Evolutionary conservation across 2,329 filamentous ascomycete species (phyloP), one percentile per base, ranked within the genome.

Genomic region (Aplosporella prunicola): DNA sequence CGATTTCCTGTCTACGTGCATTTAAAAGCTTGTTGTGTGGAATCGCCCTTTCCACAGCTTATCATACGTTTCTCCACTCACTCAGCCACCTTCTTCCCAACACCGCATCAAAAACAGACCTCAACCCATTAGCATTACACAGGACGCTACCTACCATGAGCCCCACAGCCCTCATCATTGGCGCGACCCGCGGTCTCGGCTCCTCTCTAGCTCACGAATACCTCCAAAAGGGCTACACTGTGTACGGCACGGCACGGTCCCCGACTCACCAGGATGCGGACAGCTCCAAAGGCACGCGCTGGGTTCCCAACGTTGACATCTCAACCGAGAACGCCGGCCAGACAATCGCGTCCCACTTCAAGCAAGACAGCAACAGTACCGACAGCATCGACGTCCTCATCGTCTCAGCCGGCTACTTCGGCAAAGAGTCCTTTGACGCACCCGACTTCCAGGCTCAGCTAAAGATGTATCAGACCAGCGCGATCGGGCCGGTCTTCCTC

Each of bases 371-470:
- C 6, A 54, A 68, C 14, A 65, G 66, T 9, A 55, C 64, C n/a
- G 32, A 45, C 2, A 42, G 48, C 11, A 28, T 61, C 30, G 55
- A 63, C 44, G 57, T 63, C 4, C 57, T 79, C 52, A 73, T 84
- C 50, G 75, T 85, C 47, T 76, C 75, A 3, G 80, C 80, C 0
- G 80, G 80, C 6, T 76, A 79, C 54, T 85, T 86, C 50, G 69
- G 66, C 14, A 77, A 72, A 2, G 81, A 85, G 23, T 15, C 10
- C 22, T 26, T 34, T n/a, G 60, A 69, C 35, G 66, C 75, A 2
- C 79, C 78, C 0, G 70, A 77, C 43, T 84, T 76, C 68, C 71
- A 75, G 18, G 73, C 76, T 20, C 67, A 85, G 55, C 67, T 82
- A 33, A 71, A 67, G 44, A 85, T 83, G 77, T 85, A 85, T 55